These are phyloP conservation scores for Phlyctochytrium bullatum DNA, from an alignment of 192 early-diverging fungal genomes.

Conservation along the genomic window DNA sequence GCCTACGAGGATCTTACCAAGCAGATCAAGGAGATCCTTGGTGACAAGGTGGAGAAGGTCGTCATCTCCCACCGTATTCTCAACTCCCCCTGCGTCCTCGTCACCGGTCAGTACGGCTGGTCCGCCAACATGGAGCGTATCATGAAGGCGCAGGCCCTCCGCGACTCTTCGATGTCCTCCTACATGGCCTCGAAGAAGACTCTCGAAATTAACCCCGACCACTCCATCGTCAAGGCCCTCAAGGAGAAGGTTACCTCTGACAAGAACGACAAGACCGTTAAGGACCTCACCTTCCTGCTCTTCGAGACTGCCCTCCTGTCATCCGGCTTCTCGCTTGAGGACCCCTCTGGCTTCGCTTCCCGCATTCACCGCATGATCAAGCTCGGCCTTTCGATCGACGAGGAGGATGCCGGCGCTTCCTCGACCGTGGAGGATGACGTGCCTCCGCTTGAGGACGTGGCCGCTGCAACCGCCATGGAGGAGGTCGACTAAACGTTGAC, in stretches of 20 bases:
- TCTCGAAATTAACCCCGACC: slow-evolving; percentile 93
- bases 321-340: slow-evolving; percentile 97
- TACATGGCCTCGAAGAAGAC: slow-evolving; percentile 99
- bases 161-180: slow-evolving; percentile 97
- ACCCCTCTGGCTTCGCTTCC: slow-evolving; percentile 85
- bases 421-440: slow-evolving; percentile 45
- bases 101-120: slow-evolving; percentile 99
- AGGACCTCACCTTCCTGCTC: slow-evolving; percentile 91
- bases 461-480: slow-evolving; percentile 55
- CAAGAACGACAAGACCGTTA: slow-evolving; percentile 99
- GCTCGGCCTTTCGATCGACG: slow-evolving; percentile 95
- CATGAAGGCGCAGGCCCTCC: slow-evolving; percentile 99
- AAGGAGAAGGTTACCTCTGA: slow-evolving; percentile 90
- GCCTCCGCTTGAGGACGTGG: slow-evolving; percentile 60
- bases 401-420: slow-evolving; percentile 58
- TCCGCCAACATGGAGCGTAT: slow-evolving; percentile 99
- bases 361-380: slow-evolving; percentile 99
- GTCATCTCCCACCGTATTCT: slow-evolving; percentile 92
- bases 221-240: slow-evolving; percentile 93
- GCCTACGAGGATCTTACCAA: slow-evolving; percentile 90
- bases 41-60: slow-evolving; percentile 97
- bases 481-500: slow-evolving; percentile 58
- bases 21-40: slow-evolving; percentile 96
- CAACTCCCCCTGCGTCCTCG: slow-evolving; percentile 97
- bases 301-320: slow-evolving; percentile 93